Evolutionary conservation across 192 early-diverging fungal species (phyloP), one percentile per base, ranked within the genome.

Genomic region (Obelidium mucronatum): DNA sequence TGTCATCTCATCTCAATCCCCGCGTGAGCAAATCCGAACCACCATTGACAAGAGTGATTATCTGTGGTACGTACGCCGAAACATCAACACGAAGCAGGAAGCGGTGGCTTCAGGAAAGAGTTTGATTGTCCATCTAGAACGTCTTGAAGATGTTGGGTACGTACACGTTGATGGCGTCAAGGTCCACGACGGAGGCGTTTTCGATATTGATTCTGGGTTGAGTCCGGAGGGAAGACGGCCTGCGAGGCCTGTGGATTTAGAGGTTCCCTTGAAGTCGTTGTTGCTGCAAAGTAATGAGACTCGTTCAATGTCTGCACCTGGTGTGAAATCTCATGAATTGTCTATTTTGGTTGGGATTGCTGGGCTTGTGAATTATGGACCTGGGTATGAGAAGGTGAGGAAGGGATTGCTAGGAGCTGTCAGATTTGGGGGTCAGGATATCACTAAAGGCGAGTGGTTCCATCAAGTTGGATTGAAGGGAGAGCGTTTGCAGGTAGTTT

Each of bases 41-140:
- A 82, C 78, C 1, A 26, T 54, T 8, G 83, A 84, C 58, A 34
- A 31, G 40, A 77, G 74, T 19, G 83, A 84, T 53, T 83, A 84
- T 74, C n/a, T 84, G 34, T 84, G 82, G 82, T 84, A 84, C 39
- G 39, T 77, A 3, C 2, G 42, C 3, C n/a, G 69, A 5, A 51
- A 31, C 4, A 54, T 75, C 17, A 35, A 15, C 34, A 19, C 65
- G 37, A 30, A 51, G 2, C 5, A 64, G 26, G 33, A 51, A 31
- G 70, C 67, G 17, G 26, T n/a, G n/a, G n/a, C n/a, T n/a, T n/a
- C n/a, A n/a, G n/a, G 39, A 37, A 54, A 37, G 36, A 44, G 44
- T 26, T 26, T 3, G 15, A 30, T 80, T 2, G 8, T 42, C 34
- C 40, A 4, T 31, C 37, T 22, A 37, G 63, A 17, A 33, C 51